Evolutionary conservation across 768 basidiomycete species (phyloP), one percentile per base, ranked within the genome.

Genomic region (Mycena galericulata): DNA sequence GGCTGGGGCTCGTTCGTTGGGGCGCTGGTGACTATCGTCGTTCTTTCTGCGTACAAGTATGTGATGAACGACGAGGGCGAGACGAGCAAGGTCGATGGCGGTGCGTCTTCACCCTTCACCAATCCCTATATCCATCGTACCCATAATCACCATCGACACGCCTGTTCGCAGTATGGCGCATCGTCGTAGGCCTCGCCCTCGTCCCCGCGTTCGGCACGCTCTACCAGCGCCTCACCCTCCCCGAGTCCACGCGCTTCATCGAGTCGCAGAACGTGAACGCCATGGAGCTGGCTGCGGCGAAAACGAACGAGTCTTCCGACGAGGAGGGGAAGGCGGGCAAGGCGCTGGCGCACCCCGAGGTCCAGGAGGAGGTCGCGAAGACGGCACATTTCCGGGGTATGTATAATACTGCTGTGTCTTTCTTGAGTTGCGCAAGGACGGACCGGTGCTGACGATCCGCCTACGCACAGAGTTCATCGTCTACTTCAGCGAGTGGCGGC

Each of bases 1-100:
- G 93, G 92, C 17, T 93, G 91, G 91, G 92, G 93, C 29, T 88
- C 84, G 50, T 83, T 94, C 55, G 73, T 87, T 49, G 92, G 91
- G 15, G 84, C 85, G 47, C 75, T 94, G 62, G 84, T 83, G 22
- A 88, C 88, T 9, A 86, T 93, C 73, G 81, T 93, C 71, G 87
- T 92, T 24, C 81, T 94, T 24, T 80, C 85, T 1, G 84, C 83
- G 41, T 94, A 92, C 80, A 89, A 88, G 72, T 77, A 82, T 68
- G 84, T 85, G 14, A 92, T 93, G 85, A 83, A 92, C 49, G 85
- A 78, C 43, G 78, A 87, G 60, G 84, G 84, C 10, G 77, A 91
- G 75, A 86, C 83, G 2, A 85, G 83, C 65, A 91, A 90, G 75
- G 88, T 92, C 29, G 91, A 92, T 68, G 92, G 91, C 75, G 88